Evolutionary conservation across 2,329 filamentous ascomycete species (phyloP), one percentile per base, ranked within the genome.

Genomic region (Fusarium bulbicola): DNA sequence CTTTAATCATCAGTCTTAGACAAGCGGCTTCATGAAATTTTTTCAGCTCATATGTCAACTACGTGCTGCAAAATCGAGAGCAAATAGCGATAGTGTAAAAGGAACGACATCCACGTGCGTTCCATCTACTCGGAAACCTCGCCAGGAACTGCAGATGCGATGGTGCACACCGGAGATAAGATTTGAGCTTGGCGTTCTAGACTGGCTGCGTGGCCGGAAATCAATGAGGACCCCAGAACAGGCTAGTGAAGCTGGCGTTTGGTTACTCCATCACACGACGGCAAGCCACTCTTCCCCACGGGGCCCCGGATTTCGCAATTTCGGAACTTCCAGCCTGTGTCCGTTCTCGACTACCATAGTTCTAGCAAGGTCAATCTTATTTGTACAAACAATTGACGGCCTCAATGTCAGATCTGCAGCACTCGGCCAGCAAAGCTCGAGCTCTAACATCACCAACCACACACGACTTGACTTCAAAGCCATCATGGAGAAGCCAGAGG

Each of bases 281-380:
- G 50, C 32, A 65, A 30, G 26, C 47, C 34, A 61, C 18, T 36
- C 20, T 60, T 47, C 68, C 63, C 61, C 61, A 59, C 20, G 61
- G 67, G 56, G 60, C 61, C 61, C 64, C 63, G 52, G 64, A 59
- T 66, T 63, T 57, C 64, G 72, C 67, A 74, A 68, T 71, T 71
- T 73, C 56, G 65, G 69, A 69, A 70, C 58, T 70, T 5, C 4
- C 10, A 36, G 26, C 12, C 30, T 64, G 32, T 20, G 30, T n/a
- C 36, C n/a, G 26, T 46, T 56, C 59, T 59, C 5, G 37, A 32
- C 32, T n/a, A 32, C 30, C 30, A 32, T 32, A 32, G 30, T 32
- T 14, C 30, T 4, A 32, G 30, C 30, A 32, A 11, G 15, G 30
- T 7, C 40, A 45, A 24, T 45, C 26, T 26, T 66, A 72, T 72